Conservation (phyloP, 1,284 basidiomycete genomes). For the Trametes hirsuta region DNA sequence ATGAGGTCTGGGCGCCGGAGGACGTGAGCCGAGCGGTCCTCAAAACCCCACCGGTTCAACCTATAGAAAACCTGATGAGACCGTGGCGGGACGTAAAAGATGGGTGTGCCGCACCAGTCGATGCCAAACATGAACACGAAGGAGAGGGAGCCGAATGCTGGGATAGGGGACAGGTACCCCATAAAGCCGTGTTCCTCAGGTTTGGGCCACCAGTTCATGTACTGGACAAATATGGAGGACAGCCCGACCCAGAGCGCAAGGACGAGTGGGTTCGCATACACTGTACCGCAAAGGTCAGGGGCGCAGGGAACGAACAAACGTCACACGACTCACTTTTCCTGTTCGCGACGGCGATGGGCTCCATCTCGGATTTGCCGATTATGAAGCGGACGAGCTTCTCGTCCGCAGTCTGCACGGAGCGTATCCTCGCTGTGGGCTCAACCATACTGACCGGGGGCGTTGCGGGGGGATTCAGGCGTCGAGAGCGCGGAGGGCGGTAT, state of each 20-base stretch:
- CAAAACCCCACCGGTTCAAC: slow-evolving; percentile 73
- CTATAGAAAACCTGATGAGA: slow-evolving; percentile 38
- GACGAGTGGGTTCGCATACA: slow-evolving; percentile 59
- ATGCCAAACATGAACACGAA: slow-evolving; percentile 68
- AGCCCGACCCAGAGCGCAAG: slow-evolving; percentile 63
- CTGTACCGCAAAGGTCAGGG: slow-evolving; percentile 40
- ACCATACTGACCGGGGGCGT: slow-evolving; percentile 20
- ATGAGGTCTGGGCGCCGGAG: slow-evolving; percentile 63
- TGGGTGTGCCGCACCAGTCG: slow-evolving; percentile 61
- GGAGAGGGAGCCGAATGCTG: slow-evolving; percentile 64
- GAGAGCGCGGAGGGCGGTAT: neutral
- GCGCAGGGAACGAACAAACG: neutral
- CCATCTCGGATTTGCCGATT: slow-evolving; percentile 72
- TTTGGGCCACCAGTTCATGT: slow-evolving; percentile 69
- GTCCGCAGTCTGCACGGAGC: slow-evolving; percentile 54
- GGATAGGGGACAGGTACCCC: slow-evolving; percentile 61
- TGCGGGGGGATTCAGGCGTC: neutral
- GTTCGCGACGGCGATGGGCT: slow-evolving; percentile 73
- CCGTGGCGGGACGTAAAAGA: neutral
- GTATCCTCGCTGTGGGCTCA: slow-evolving; percentile 51
- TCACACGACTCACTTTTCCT: slow-evolving; percentile 49
- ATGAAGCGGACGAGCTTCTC: slow-evolving; percentile 64
- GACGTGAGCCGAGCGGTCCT: slow-evolving; percentile 53
- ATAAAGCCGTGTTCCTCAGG: slow-evolving; percentile 40
- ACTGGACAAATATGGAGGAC: slow-evolving; percentile 59